Base-by-base conservation (phyloP, 768 basidiomycete species). In the Lentinula edodes region DNA sequence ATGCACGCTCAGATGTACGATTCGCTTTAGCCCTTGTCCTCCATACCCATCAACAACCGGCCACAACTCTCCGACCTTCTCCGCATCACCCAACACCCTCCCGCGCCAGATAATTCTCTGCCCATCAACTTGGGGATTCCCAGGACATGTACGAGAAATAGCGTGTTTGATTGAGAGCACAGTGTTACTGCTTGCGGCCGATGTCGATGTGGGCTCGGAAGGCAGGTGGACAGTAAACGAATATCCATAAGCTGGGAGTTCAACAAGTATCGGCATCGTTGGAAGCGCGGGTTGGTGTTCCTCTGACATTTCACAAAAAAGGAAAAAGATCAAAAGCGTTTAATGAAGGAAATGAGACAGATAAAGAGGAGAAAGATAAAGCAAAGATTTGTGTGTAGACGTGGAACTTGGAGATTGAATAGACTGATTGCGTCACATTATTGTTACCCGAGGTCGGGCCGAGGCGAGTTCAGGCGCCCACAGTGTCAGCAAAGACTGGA, bases 51-150 rank as follows among this genome's bases (percentile, higher is more conserved):
- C 35, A 34, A 2, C 28, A 2, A 28, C 28, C 1, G 52, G 52
- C 91, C 90, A 91, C 50, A 92, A 73, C 48, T 83, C 82, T 60
- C 78, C 75, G 15, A 92, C 76, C 66, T 76, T 82, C 76, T 91
- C 89, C 52, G 78, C 76, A 72, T 92, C 86, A 23, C 69, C 73
- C 41, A 93, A 75, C 67, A 79, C 78, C 51, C 90, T 83, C 20
- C 91, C 91, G 67, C 84, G 80, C 83, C 86, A 90, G 61, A 93
- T 86, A 61, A 93, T 78, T 61, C 88, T 79, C 72, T 92, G 91
- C 18, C 90, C 88, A n/a, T 85, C 83, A 16, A 83, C 77, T 45
- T 74, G 78, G 46, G 91, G 91, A 63, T 76, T 78, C 28, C 91
- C 91, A 16, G 78, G 72, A 68, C 91, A 92, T 23, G 74, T 70